Evolutionary conservation across 352 stramenopile species (phyloP), one percentile per base, ranked within the genome.

Genomic region (Lagenidium sp.): DNA sequence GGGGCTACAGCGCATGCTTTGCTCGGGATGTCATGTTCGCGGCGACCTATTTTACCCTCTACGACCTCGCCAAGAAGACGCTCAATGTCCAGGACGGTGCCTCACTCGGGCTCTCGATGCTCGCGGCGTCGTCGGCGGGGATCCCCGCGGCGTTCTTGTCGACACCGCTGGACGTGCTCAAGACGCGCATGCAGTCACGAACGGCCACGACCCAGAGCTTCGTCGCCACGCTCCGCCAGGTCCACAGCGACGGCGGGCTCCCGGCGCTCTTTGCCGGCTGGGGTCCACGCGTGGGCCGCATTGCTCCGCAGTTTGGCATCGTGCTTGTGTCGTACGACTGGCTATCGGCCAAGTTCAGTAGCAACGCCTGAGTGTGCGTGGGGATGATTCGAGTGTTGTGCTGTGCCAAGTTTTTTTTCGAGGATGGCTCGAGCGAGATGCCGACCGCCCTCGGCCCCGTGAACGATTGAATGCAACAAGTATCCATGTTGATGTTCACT

Each of bases 321-420:
- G 77, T 89, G 44, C 67, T 89, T 28, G 74, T 86, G 25, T 67
- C 68, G 18, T 89, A 85, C 56, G 77, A 89, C 66, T 89, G 70
- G 65, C 67, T 89, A 44, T 68, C 70, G 42, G 67, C 84, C 57
- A 66, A 62, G 41, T 85, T 82, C 42, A 76, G 47, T n/a, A n/a
- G n/a, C n/a, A n/a, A n/a, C n/a, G n/a, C n/a, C n/a, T n/a, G n/a
- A n/a, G n/a, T n/a, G n/a, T 44, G 8, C 36, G 19, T n/a, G 11
- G 36, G 20, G 6, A 7, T n/a, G 20, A 39, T 21, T 6, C 13
- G 34, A 7, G 20, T 20, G 34, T 39, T 39, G 34, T 7, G 34
- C 20, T 32, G 8, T 32, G 8, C 15, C 15, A 15, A 15, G 28
- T 32, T 15, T 32, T 8, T 32, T 32, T 32, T 32, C 28, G 28